Base-by-base conservation (phyloP, 2,329 filamentous ascomycete genomes). In the Xylaria sp. region DNA sequence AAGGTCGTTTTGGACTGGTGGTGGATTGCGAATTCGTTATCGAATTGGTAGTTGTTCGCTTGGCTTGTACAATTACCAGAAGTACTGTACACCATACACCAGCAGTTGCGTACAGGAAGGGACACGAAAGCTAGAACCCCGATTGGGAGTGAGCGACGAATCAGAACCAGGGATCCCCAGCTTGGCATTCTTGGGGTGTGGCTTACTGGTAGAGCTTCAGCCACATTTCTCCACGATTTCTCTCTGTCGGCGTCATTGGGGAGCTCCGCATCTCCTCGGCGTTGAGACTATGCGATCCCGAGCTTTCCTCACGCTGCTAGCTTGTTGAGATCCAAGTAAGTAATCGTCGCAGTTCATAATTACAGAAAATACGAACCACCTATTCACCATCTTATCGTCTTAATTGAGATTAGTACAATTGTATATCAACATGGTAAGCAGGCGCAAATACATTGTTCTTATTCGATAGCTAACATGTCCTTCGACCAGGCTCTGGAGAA, bases 401-500 rank as follows among this genome's bases (percentile, higher is more conserved):
- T 31, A 59, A 57, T 48, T 36, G 17, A 59, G 46, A 40, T 44
- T 6, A 46, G n/a, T 57, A 10, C 13, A 6, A 68, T 40, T 40
- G 6, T 15, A 62, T 33, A 46, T 60, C 42, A 60, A 61, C 60
- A 76, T 76, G 74, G 74, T 74, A 54, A 70, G 73, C 53, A 56
- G 15, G 48, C 17, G 20, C 33, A 38, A 31, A 56, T 51, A 20
- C 26, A 38, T 61, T 31, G 17, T 53, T 28, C n/a, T 40, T 40
- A 57, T 15, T 60, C 33, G 51, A 33, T 56, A 71, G 65, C 74
- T 76, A 73, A 59, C 61, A 56, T 61, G 36, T 40, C 40, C 49
- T n/a, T 28, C 5, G 48, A 20, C 20, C 59, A 78, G 77, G 63
- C 76, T 75, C 81, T 86, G 71, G 82, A 86, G 74, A 86, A 83